Evolutionary conservation across 2,329 filamentous ascomycete genomes (phyloP).

Genomic region (Aspergillus pseudotamarii): DNA sequence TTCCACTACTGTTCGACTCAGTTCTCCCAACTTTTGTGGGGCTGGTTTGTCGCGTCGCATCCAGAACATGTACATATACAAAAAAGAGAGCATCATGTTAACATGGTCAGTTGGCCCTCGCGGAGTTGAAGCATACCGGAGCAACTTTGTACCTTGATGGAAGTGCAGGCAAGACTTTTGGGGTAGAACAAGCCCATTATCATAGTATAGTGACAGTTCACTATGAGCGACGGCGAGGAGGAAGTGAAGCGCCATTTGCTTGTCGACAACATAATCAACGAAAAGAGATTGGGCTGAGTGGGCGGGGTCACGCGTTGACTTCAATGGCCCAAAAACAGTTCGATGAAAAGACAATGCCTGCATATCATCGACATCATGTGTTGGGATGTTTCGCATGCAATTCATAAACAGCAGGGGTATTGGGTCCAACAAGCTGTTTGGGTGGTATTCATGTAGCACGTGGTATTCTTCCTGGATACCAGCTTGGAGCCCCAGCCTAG

Average conservation of each 20-base stretch:
- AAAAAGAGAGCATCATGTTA: constrained; percentile 15
- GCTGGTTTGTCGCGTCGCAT: constrained; percentile 13
- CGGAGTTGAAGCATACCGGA: constrained; percentile 3
- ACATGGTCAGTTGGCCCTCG: constrained; percentile 11
- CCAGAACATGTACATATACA: constrained; percentile 18
- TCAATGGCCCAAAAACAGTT: constrained; percentile 10
- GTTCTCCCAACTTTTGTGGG: constrained; percentile 5
- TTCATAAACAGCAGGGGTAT: background rate
- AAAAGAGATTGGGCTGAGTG: constrained; percentile 12
- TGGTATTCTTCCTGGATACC: background rate
- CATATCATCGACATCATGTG: constrained; percentile 8
- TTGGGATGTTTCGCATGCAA: background rate
- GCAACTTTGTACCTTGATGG: constrained; percentile 10
- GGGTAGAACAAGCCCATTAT: constrained; percentile 3
- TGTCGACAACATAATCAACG: constrained; percentile 8
- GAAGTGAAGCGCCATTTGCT: constrained; percentile 14
- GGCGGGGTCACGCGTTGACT: constrained; percentile 10
- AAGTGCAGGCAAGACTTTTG: constrained; percentile 11
- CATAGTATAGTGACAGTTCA: constrained; percentile 13
- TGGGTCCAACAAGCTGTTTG: too few species aligned
- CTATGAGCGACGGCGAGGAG: constrained; percentile 16
- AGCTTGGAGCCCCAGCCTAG: background rate
- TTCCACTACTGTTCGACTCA: constrained; percentile 6
- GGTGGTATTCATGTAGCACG: background rate
- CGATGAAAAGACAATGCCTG: constrained; percentile 15